Percentiles rank a stretch among this genome's conserved stretches.
Evolutionary conservation across 1,284 basidiomycete species (phyloP).

Genomic region (Bjerkandera adusta): DNA sequence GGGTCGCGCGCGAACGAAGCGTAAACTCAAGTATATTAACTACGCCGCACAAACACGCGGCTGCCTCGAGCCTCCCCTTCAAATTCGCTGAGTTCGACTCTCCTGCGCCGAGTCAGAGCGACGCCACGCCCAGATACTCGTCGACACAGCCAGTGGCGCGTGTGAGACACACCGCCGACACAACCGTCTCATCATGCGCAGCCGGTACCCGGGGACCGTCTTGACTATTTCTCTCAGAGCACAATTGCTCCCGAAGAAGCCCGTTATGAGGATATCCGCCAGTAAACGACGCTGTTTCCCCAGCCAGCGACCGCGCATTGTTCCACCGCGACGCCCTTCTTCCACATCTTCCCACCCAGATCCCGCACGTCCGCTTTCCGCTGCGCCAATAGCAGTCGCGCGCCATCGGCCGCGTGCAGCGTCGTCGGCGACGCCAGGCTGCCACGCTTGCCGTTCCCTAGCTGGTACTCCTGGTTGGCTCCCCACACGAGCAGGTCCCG

Average conservation of each 20-base stretch:
- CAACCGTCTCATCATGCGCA: no score
- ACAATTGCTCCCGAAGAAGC: no score
- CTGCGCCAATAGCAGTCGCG: slow-evolving; percentile 54
- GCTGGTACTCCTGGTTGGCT: slow-evolving; percentile 71
- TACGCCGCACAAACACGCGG: no score
- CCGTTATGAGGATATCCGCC: slow-evolving; percentile 56
- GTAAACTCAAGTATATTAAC: no score
- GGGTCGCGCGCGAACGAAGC: no score
- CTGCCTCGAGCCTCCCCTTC: no score
- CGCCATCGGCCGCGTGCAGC: slow-evolving; percentile 49
- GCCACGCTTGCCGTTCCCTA: slow-evolving; percentile 83
- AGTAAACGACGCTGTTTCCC: slow-evolving; percentile 71
- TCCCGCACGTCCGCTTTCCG: slow-evolving; percentile 58
- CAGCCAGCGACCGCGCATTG: slow-evolving; percentile 65
- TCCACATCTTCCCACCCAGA: slow-evolving; percentile 65
- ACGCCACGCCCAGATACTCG: no score
- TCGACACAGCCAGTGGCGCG: neutral
- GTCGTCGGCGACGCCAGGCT: slow-evolving; percentile 70
- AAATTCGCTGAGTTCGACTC: no score
- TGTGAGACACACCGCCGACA: neutral
- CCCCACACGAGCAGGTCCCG: slow-evolving; percentile 71
- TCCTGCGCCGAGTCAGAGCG: no score
- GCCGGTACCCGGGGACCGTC: neutral
- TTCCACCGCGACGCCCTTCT: slow-evolving; percentile 63
- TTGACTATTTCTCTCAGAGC: neutral